phyloP scores from a whole-genome alignment of 495 filamentous ascomycete genomes.

The Opeltia flavorubescens region DNA sequence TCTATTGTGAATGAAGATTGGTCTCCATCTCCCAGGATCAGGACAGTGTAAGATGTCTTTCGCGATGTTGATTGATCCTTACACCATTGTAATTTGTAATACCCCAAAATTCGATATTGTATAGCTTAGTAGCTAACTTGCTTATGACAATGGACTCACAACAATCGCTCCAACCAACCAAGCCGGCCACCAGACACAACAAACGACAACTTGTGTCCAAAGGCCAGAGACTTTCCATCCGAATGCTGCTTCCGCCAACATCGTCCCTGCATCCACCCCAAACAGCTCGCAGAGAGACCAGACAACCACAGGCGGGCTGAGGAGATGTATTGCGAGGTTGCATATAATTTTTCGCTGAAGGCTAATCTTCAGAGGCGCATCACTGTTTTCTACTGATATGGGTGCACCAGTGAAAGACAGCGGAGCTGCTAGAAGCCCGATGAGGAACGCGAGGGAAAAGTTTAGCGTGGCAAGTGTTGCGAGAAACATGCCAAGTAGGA shows the following conservation, averaged over 20 bases:
- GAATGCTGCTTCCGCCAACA: constrained; percentile 65
- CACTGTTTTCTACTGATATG: constrained; percentile 3
- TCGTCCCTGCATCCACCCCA: constrained; percentile 33
- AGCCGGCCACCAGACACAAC: constrained; percentile 98
- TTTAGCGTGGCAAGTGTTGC: constrained; percentile 90
- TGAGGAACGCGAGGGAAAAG: constrained; percentile 78
- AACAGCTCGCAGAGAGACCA: constrained; percentile 36
- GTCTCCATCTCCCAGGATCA: no score
- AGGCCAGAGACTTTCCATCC: constrained; percentile 87
- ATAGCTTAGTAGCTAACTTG: background rate
- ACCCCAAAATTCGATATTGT: no score
- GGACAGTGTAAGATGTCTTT: no score
- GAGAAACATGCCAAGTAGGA: constrained; percentile 81
- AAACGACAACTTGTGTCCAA: constrained; percentile 82
- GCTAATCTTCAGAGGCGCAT: constrained; percentile 6
- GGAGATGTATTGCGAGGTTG: constrained; percentile 34
- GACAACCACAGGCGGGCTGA: constrained; percentile 55
- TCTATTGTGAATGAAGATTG: no score
- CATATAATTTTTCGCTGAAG: constrained; percentile 17
- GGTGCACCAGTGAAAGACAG: constrained; percentile 50
- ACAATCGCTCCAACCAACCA: constrained; percentile 59
- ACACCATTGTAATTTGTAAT: no score
- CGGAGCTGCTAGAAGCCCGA: constrained; percentile 65
- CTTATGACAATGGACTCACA: constrained; percentile 17
- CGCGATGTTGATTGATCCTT: no score